Evolutionary conservation across 805 yeast genomes (phyloP), one percentile per base, ranked within the genome.

Genomic region (Wickerhamiella azyma): DNA sequence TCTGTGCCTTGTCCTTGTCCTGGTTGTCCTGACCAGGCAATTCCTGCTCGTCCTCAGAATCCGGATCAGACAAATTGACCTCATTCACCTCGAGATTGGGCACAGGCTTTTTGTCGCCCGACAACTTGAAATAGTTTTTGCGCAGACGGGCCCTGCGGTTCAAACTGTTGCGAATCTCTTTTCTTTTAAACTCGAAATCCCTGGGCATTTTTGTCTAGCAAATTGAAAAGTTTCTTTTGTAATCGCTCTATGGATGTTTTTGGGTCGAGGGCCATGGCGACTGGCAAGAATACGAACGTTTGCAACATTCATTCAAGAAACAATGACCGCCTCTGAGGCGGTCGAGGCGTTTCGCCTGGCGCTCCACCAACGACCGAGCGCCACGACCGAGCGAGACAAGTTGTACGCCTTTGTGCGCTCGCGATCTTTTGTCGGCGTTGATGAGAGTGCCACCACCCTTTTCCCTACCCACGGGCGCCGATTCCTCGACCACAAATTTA

Each of bases 131-230:
- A 58, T 88, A 88, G 42, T 75, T 77, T 61, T 79, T 83, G 66
- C 85, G 76, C 53, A 88, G 71, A 55, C 92, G 72, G 11, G 95
- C 84, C 50, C 85, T 74, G 57, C 85, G 94, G 0, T 75, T 72
- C 52, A 88, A 71, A 10, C 92, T 80, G 57, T 72, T 74, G 55
- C 81, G 79, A 56, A 88, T 88, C 50, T 85, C 96, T 46, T 65
- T 68, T 51, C 65, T 62, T 53, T 68, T 67, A 48, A 63, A 21
- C 39, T 55, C 52, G 36, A 53, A 52, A 32, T 49, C 48, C 24
- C 55, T 51, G 11, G 46, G 40, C 49, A 47, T 47, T 17, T n/a
- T 21, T 21, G 24, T 21, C 24, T 21, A 10, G 30, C 30, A 13
- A 30, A n/a, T 14, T 11, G 16, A 13, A 30, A 18, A 13, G 9